Percentiles rank a stretch among this genome's conserved stretches.
Conservation (phyloP, 2,329 filamentous ascomycete genomes). For the Gaeumannomyces sp. region DNA sequence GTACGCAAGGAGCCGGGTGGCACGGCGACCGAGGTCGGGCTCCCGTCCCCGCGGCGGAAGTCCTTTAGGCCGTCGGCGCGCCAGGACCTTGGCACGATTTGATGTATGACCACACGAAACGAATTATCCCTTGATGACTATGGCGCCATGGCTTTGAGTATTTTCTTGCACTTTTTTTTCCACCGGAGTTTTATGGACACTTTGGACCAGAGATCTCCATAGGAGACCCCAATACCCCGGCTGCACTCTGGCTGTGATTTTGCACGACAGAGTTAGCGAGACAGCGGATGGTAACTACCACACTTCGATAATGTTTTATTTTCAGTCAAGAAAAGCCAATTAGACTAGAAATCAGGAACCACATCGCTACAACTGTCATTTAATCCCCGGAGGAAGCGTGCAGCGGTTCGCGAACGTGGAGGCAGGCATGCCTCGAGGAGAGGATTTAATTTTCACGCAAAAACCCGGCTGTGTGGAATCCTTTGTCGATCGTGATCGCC, state of each 20-base stretch:
- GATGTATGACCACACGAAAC: not conserved
- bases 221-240: too few relatives aligned
- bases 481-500: too few relatives aligned
- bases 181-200: not conserved
- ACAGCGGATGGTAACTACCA: not conserved
- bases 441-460: too few relatives aligned
- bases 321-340: too few relatives aligned
- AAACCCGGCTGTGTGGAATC: too few relatives aligned
- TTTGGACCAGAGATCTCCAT: too few relatives aligned
- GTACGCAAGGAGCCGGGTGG: not conserved
- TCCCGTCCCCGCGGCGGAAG: not conserved
- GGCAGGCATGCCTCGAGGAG: too few relatives aligned
- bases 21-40: not conserved
- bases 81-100: not conserved
- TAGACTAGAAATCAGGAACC: too few relatives aligned
- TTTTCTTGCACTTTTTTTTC: not conserved
- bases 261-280: not conserved
- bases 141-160: not conserved
- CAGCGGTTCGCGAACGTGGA: too few relatives aligned
- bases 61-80: not conserved
- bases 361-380: too few relatives aligned
- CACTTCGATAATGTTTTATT: not conserved
- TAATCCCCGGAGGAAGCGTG: too few relatives aligned
- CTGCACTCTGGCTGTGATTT: not conserved
- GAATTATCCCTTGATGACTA: not conserved